Percentiles rank a stretch among this genome's conserved stretches.
Conservation (phyloP, 345 rosid genomes). For the Bruguiera sexangula region DNA sequence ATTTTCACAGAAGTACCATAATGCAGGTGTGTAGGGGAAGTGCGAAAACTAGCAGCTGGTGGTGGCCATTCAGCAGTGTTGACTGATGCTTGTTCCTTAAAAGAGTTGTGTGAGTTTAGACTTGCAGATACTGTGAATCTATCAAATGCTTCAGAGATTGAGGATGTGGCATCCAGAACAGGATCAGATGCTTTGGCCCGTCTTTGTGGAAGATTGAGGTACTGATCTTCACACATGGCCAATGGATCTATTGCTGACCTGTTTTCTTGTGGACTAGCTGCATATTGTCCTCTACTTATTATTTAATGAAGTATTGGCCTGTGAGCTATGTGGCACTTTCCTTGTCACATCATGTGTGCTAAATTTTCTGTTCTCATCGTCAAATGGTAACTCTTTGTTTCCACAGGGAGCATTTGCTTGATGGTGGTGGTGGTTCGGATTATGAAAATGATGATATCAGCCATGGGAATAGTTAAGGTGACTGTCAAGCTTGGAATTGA, state of each 20-base stretch:
- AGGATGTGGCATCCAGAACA: constrained; percentile 75
- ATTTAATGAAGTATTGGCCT: background rate
- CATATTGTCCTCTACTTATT: background rate
- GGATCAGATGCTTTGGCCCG: constrained; percentile 93
- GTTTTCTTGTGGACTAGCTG: background rate
- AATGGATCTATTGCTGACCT: background rate
- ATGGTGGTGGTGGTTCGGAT: constrained; percentile 36
- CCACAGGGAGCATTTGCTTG: constrained; percentile 67
- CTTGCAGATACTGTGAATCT: constrained; percentile 70
- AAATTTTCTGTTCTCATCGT: background rate
- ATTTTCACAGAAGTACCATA: constrained; percentile 9
- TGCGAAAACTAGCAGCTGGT: constrained; percentile 90
- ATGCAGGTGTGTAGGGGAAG: constrained; percentile 90
- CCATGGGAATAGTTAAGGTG: constrained; percentile 10
- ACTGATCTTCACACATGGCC: background rate
- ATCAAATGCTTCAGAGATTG: constrained; percentile 69
- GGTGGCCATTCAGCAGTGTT: constrained; percentile 97
- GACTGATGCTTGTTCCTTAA: constrained; percentile 91
- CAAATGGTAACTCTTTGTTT: constrained; percentile 11
- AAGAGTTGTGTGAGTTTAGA: constrained; percentile 87
- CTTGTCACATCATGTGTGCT: background rate
- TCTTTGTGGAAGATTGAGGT: constrained; percentile 89
- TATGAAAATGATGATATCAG: constrained; percentile 36
- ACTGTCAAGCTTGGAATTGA: background rate
- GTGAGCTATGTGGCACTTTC: no score